phyloP scores from a whole-genome alignment of 1,139 yeast species.

The Sugiyamaella pinicola region DNA sequence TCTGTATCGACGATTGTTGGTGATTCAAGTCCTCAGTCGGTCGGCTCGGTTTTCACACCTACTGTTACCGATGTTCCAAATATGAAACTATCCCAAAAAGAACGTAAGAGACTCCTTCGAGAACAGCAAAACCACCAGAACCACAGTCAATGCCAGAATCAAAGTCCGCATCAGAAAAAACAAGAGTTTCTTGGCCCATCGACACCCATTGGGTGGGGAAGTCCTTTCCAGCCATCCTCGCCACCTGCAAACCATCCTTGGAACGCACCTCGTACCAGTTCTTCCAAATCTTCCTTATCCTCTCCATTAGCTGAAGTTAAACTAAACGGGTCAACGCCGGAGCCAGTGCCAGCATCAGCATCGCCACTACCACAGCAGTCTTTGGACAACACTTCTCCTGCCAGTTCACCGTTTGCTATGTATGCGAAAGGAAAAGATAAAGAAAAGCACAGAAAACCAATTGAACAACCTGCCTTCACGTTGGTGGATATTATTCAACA shows the following conservation, averaged over 20 bases:
- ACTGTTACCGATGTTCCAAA: slow-evolving; percentile 21
- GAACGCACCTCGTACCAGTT: slow-evolving; percentile 2
- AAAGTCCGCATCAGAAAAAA: too few species aligned
- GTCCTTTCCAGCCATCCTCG: slow-evolving; percentile 7
- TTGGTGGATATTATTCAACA: slow-evolving; percentile 48
- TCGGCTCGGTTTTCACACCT: slow-evolving; percentile 19
- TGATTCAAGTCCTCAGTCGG: background rate
- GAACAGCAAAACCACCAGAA: slow-evolving; percentile 18
- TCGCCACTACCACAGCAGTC: background rate
- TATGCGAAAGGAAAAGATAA: slow-evolving; percentile 19
- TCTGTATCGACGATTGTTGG: background rate
- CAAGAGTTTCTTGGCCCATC: background rate
- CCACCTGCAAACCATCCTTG: slow-evolving; percentile 10
- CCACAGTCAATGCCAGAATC: slow-evolving; percentile 9
- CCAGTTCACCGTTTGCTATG: slow-evolving; percentile 25
- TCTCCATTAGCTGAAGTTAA: background rate
- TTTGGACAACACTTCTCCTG: background rate
- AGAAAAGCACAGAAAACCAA: background rate
- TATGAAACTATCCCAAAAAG: slow-evolving; percentile 53
- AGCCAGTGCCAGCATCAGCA: background rate
- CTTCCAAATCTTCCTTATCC: too few species aligned
- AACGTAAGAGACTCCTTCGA: slow-evolving; percentile 48
- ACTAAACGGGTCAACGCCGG: background rate
- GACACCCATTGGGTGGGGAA: slow-evolving; percentile 8
- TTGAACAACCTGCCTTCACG: slow-evolving; percentile 26